Conservation (phyloP, 2,329 filamentous ascomycete species). For the Sporothrix sp. region DNA sequence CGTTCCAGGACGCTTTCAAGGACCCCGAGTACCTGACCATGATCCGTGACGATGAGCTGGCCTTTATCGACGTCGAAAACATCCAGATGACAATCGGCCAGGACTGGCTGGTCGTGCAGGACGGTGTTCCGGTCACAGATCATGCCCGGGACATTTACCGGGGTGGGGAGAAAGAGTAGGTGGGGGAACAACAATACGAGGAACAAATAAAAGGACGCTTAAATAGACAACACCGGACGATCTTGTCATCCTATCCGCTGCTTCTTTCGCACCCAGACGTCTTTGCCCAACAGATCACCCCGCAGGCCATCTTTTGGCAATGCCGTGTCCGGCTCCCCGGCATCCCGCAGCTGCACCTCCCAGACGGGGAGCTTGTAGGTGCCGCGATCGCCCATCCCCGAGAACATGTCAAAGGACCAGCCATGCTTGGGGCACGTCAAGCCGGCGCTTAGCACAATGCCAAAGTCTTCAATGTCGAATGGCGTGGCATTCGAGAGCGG, state of each 20-base stretch:
- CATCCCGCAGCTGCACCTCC: constrained; percentile 48
- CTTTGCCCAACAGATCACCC: constrained; percentile 14
- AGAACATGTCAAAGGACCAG: constrained; percentile 62
- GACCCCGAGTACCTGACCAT: constrained; percentile 12
- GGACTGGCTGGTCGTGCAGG: constrained; percentile 11
- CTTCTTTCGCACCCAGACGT: constrained; percentile 37
- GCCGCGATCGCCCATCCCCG: constrained; percentile 51
- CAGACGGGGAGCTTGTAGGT: constrained; percentile 52
- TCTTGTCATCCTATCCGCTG: constrained; percentile 25
- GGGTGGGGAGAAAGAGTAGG: background rate
- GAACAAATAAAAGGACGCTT: background rate
- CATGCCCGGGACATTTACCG: constrained; percentile 7
- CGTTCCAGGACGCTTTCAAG: constrained; percentile 11
- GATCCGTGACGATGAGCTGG: constrained; percentile 13
- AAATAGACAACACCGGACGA: background rate
- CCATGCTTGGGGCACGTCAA: constrained; percentile 59
- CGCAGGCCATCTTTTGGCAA: background rate
- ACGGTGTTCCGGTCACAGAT: constrained; percentile 16
- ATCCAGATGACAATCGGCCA: constrained; percentile 14
- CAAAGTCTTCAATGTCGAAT: constrained; percentile 62
- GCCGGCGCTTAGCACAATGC: constrained; percentile 50
- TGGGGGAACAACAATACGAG: background rate
- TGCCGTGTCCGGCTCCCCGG: background rate
- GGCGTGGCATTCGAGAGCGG: constrained; percentile 52
- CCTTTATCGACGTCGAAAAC: constrained; percentile 14